Percentiles rank a stretch among this genome's conserved stretches.
phyloP scores from a whole-genome alignment of 1,284 basidiomycete species.

The Abortiporus biennis region DNA sequence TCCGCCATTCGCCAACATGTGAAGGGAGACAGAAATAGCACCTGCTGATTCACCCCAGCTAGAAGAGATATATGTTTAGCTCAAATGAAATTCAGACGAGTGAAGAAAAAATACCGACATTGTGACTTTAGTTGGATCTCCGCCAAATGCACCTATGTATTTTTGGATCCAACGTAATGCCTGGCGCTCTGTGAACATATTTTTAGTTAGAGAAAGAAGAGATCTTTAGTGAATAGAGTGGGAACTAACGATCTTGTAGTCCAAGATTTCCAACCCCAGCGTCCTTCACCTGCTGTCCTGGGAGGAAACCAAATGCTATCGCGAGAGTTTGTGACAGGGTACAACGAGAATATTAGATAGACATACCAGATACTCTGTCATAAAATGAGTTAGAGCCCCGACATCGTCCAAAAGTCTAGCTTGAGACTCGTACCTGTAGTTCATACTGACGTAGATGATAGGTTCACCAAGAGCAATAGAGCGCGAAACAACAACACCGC shows the following conservation, averaged over 20 bases:
- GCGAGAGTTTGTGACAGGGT: background rate
- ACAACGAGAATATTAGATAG: background rate
- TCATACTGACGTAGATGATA: slow-evolving; percentile 27
- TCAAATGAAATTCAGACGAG: too few relatives aligned
- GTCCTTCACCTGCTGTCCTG: slow-evolving; percentile 40
- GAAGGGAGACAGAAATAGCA: slow-evolving; percentile 26
- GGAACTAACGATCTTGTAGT: slow-evolving; percentile 41
- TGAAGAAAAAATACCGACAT: slow-evolving; percentile 14
- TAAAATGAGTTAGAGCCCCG: background rate
- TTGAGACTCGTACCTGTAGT: slow-evolving; percentile 29
- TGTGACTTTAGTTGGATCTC: slow-evolving; percentile 31
- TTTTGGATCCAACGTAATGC: slow-evolving; percentile 54
- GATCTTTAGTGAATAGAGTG: background rate
- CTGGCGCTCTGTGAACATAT: slow-evolving; percentile 33
- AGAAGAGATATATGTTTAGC: too few relatives aligned
- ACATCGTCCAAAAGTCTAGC: background rate
- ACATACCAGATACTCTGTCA: slow-evolving; percentile 9
- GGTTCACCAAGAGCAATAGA: slow-evolving; percentile 31
- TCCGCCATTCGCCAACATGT: slow-evolving; percentile 28
- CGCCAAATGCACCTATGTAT: slow-evolving; percentile 36
- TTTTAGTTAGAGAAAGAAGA: background rate
- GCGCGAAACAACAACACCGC: slow-evolving; percentile 23
- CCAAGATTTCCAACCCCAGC: slow-evolving; percentile 51
- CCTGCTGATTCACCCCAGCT: slow-evolving; percentile 42
- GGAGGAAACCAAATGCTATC: slow-evolving; percentile 41